Evolutionary conservation across 2,329 filamentous ascomycete genomes (phyloP).

Genomic region (Fusarium mundagurra): DNA sequence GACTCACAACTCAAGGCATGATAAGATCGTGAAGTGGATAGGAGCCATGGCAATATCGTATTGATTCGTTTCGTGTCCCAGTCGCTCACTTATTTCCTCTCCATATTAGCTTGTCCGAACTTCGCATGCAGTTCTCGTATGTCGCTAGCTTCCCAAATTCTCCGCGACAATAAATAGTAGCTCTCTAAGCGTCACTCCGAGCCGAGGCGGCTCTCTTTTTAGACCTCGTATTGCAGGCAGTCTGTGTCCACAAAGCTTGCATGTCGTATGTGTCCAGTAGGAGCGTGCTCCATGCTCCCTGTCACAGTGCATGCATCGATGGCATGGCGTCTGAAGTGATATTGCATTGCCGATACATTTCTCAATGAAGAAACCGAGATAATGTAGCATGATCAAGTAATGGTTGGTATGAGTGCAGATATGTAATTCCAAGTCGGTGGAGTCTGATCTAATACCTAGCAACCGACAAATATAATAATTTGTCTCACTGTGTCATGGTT

Average conservation of each 20-base stretch:
- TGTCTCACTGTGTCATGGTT: background rate
- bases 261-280: slow-evolving; percentile 16
- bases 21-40: background rate
- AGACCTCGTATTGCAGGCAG: slow-evolving; percentile 35
- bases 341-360: slow-evolving; percentile 2
- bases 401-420: background rate
- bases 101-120: background rate
- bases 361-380: background rate
- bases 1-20: background rate
- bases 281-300: slow-evolving; percentile 8
- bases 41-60: background rate
- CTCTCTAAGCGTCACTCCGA: background rate
- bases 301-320: background rate
- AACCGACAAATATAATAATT: slow-evolving; percentile 10
- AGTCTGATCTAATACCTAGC: slow-evolving; percentile 40
- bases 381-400: slow-evolving; percentile 1
- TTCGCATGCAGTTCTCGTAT: slow-evolving; percentile 6
- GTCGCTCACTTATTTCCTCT: background rate
- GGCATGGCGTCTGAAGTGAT: slow-evolving; percentile 3
- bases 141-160: slow-evolving; percentile 6
- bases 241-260: slow-evolving; percentile 20
- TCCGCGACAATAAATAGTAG: slow-evolving; percentile 11
- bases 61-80: background rate
- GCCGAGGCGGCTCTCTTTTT: slow-evolving; percentile 10
- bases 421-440: slow-evolving; percentile 19